Evolutionary conservation across 345 rosid genomes (phyloP).

Genomic region (Dovyalis caffra): DNA sequence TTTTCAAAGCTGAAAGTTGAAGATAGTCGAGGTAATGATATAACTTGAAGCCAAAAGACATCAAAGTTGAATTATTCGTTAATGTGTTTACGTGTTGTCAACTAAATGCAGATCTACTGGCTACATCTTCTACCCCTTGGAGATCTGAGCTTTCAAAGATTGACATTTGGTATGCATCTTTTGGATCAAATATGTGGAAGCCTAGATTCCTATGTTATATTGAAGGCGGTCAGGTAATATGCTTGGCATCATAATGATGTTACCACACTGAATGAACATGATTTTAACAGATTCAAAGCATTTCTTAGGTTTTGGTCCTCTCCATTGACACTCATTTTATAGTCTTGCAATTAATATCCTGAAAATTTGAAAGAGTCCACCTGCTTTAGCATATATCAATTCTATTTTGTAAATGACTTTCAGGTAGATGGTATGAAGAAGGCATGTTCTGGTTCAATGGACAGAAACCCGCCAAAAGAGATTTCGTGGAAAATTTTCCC

Average conservation of each 20-base stretch:
- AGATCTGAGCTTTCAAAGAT: slow-evolving; percentile 60
- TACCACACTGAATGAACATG: not conserved
- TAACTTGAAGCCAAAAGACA: slow-evolving; percentile 7
- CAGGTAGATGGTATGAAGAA: slow-evolving; percentile 74
- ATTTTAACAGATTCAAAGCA: not conserved
- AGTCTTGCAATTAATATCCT: not conserved
- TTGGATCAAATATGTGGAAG: slow-evolving; percentile 86
- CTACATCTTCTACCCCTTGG: slow-evolving; percentile 42
- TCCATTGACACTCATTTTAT: not conserved
- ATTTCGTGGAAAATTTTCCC: slow-evolving; percentile 67
- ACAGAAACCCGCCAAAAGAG: slow-evolving; percentile 68
- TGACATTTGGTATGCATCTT: slow-evolving; percentile 82
- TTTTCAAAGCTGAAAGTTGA: slow-evolving; percentile 58
- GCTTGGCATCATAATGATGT: not conserved
- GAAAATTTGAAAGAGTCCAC: not conserved
- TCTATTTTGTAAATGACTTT: slow-evolving; percentile 7
- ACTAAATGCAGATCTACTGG: slow-evolving; percentile 30
- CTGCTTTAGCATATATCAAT: not conserved
- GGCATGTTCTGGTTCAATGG: slow-evolving; percentile 69
- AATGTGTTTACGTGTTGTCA: not conserved
- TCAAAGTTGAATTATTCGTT: not conserved
- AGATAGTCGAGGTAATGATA: slow-evolving; percentile 34
- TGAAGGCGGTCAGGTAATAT: slow-evolving; percentile 75
- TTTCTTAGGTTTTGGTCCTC: not conserved
- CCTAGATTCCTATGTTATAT: slow-evolving; percentile 80